These are phyloP conservation scores for Ceratocystis eucalypticola DNA, from an alignment of 2,329 filamentous ascomycete species.

Conservation along the genomic window DNA sequence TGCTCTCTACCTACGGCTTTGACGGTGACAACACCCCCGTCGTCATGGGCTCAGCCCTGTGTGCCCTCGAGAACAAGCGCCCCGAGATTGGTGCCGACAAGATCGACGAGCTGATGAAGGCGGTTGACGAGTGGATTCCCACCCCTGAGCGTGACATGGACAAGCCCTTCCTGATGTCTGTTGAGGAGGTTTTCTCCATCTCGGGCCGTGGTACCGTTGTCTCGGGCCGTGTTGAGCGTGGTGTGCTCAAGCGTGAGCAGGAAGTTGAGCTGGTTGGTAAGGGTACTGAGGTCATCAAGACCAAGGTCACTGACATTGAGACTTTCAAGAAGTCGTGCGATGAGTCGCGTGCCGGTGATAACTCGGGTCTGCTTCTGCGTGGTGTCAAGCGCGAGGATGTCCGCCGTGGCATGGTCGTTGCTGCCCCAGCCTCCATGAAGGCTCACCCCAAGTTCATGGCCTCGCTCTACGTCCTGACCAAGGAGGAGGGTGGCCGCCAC, in stretches of 20 bases:
- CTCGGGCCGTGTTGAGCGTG: slow-evolving; percentile 94
- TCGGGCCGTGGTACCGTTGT: slow-evolving; percentile 90
- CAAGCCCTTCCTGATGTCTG: slow-evolving; percentile 98
- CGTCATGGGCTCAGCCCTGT: slow-evolving; percentile 90
- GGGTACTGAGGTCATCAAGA: slow-evolving; percentile 71
- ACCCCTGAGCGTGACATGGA: slow-evolving; percentile 87
- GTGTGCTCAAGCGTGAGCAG: slow-evolving; percentile 79
- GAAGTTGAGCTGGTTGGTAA: slow-evolving; percentile 94
- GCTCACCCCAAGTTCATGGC: slow-evolving; percentile 83
- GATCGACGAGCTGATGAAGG: slow-evolving; percentile 81
- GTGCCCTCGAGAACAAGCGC: slow-evolving; percentile 74
- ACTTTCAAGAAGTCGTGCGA: slow-evolving; percentile 99
- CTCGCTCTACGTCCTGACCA: slow-evolving; percentile 92
- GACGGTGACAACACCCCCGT: slow-evolving; percentile 97
- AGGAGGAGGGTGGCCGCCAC: slow-evolving; percentile 96
- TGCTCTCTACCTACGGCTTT: slow-evolving; percentile 84
- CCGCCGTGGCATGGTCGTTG: slow-evolving; percentile 85
- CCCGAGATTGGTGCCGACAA: slow-evolving; percentile 75
- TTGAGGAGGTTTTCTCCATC: slow-evolving; percentile 87
- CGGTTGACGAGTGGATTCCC: slow-evolving; percentile 92
- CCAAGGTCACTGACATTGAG: slow-evolving; percentile 98
- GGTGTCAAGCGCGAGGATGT: slow-evolving; percentile 94
- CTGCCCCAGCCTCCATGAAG: slow-evolving; percentile 69
- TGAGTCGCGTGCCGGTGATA: slow-evolving; percentile 90
- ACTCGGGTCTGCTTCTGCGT: slow-evolving; percentile 92